Conservation (phyloP, 257 asterid genomes). For the Thymus mandschuricus region DNA sequence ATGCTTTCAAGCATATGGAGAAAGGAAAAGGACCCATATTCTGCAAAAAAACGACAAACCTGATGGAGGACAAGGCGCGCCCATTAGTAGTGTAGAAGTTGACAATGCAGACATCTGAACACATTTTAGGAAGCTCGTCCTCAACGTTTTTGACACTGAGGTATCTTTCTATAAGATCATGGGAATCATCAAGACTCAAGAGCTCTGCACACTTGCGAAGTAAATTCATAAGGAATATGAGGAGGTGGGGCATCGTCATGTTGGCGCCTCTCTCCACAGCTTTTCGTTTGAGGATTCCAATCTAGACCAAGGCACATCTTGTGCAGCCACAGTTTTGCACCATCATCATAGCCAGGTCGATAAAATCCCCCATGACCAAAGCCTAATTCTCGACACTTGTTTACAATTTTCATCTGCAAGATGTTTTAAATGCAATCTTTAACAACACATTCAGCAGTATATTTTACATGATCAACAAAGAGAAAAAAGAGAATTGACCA, state of each 20-base stretch:
- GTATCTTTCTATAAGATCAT: slow-evolving; percentile 37
- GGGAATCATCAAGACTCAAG: slow-evolving; percentile 55
- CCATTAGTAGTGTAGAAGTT: slow-evolving; percentile 56
- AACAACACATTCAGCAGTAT: background rate
- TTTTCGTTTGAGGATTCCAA: slow-evolving; percentile 67
- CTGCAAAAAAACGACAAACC: slow-evolving; percentile 39
- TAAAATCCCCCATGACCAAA: slow-evolving; percentile 65
- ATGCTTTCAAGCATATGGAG: background rate
- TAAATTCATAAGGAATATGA: slow-evolving; percentile 50
- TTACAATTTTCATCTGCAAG: slow-evolving; percentile 51
- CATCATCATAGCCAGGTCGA: slow-evolving; percentile 60
- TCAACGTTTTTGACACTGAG: slow-evolving; percentile 28
- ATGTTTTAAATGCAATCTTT: background rate
- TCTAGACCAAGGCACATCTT: slow-evolving; percentile 83
- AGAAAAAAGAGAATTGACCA: background rate
- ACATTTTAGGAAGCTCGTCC: slow-evolving; percentile 52
- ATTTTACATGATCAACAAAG: background rate
- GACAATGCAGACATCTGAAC: slow-evolving; percentile 70
- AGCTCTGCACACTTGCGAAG: slow-evolving; percentile 36
- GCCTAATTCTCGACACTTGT: slow-evolving; percentile 59
- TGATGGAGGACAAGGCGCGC: slow-evolving; percentile 76
- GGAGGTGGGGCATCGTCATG: slow-evolving; percentile 54
- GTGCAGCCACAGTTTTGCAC: slow-evolving; percentile 58
- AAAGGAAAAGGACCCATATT: too few relatives aligned
- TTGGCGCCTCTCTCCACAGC: slow-evolving; percentile 41